These are phyloP conservation scores for Aspergillus ruber DNA, from an alignment of 2,329 filamentous ascomycete species.

Conservation along the genomic window DNA sequence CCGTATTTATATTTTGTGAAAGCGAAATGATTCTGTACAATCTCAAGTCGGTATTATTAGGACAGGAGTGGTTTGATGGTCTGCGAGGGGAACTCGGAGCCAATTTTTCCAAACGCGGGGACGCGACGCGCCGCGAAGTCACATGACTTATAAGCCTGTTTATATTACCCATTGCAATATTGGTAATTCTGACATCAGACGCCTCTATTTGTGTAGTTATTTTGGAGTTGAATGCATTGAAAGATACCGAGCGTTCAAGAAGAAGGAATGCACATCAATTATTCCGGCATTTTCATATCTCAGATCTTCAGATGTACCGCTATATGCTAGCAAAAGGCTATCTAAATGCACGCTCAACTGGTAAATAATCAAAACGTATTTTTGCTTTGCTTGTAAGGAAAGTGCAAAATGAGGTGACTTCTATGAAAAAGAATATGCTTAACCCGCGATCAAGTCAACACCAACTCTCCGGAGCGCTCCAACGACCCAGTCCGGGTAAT, in stretches of 20 bases:
- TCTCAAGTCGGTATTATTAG: neutral
- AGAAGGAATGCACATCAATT: too few relatives aligned
- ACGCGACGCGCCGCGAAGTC: constrained; percentile 22
- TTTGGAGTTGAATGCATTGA: too few relatives aligned
- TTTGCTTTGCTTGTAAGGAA: too few relatives aligned
- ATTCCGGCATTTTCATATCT: too few relatives aligned
- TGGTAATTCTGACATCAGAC: neutral
- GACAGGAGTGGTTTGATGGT: neutral
- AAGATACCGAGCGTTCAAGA: too few relatives aligned
- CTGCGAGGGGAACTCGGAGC: neutral
- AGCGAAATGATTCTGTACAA: constrained; percentile 2
- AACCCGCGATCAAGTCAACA: constrained; percentile 58
- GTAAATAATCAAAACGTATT: neutral
- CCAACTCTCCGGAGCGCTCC: constrained; percentile 71
- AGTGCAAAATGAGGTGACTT: too few relatives aligned
- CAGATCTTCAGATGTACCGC: too few relatives aligned
- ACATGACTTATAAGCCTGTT: constrained; percentile 10
- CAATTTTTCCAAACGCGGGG: constrained; percentile 11
- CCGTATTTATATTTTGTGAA: neutral
- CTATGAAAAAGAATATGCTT: constrained; percentile 21
- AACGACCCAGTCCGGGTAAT: constrained; percentile 79
- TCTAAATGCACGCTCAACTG: neutral
- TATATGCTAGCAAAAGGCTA: too few relatives aligned
- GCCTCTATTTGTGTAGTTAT: too few relatives aligned
- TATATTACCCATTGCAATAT: neutral